Conservation (phyloP, 495 filamentous ascomycete genomes). For the Cryomyces antarcticus region DNA sequence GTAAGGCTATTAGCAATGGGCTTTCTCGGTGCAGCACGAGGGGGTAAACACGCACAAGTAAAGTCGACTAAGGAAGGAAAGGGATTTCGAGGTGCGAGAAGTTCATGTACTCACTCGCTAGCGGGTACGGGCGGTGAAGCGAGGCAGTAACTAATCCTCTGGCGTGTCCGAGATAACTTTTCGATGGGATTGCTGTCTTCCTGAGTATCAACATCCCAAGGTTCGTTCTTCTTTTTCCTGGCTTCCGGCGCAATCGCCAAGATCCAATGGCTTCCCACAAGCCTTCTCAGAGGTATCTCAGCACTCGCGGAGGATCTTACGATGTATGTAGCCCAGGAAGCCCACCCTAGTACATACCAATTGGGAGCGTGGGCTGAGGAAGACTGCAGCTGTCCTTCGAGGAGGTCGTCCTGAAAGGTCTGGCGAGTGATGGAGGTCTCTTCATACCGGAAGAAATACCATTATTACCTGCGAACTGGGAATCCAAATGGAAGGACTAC, state of each 20-base stretch:
- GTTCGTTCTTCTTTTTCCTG: no score
- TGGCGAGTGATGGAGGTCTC: slow-evolving; percentile 73
- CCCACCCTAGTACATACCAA: neutral
- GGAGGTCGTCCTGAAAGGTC: slow-evolving; percentile 72
- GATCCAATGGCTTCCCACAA: slow-evolving; percentile 24
- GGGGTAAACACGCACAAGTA: no score
- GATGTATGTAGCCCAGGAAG: slow-evolving; percentile 31
- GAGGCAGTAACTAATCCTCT: no score
- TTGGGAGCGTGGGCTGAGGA: neutral
- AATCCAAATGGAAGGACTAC: slow-evolving; percentile 45
- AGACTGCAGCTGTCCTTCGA: slow-evolving; percentile 62
- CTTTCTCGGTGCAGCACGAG: no score
- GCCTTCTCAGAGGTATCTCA: slow-evolving; percentile 58
- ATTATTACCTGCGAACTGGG: slow-evolving; percentile 37
- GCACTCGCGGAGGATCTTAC: slow-evolving; percentile 61
- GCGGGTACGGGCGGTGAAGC: no score
- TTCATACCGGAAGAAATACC: slow-evolving; percentile 79
- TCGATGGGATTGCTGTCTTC: no score
- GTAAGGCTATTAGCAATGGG: neutral
- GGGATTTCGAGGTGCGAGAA: no score
- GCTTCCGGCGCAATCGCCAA: neutral
- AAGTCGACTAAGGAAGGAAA: no score
- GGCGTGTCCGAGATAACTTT: no score
- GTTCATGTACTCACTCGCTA: no score
- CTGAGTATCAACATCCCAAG: no score